Evolutionary conservation across 305 asterid species (phyloP).

Genomic region (Stenogyne calaminthoides): DNA sequence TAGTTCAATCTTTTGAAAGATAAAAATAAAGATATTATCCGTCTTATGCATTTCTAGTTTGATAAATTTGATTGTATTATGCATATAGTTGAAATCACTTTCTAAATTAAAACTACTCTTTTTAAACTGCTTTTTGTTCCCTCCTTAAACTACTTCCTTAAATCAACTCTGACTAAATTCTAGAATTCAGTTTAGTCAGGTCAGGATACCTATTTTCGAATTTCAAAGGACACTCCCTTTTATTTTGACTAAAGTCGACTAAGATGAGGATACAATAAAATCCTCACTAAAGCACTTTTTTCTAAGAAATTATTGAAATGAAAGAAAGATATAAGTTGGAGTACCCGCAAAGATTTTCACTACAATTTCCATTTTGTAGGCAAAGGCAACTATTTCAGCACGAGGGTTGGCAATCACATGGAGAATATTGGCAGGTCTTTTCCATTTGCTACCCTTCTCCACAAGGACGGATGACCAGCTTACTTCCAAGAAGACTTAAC

Average conservation of each 20-base stretch:
- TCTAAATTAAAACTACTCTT: background rate
- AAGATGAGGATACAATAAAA: background rate
- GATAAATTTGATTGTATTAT: background rate
- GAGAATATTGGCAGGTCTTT: conserved; percentile 77
- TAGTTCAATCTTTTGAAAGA: conserved; percentile 25
- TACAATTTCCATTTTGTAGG: conserved; percentile 76
- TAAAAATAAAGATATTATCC: background rate
- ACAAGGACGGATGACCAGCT: conserved; percentile 97
- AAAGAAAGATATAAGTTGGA: conserved; percentile 9
- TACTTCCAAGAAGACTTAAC: conserved; percentile 94
- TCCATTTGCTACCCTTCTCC: conserved; percentile 95
- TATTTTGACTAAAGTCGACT: background rate
- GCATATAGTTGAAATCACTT: background rate
- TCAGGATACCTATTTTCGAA: background rate
- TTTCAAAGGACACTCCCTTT: background rate
- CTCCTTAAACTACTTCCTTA: background rate
- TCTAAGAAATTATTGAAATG: background rate
- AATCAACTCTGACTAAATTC: no score
- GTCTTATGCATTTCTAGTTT: background rate
- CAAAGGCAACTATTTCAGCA: conserved; percentile 97
- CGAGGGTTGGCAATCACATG: conserved; percentile 82
- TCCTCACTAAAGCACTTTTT: background rate
- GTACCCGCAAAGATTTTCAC: conserved; percentile 99
- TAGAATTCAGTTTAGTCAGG: background rate
- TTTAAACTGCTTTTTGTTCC: background rate